A percentile compares a stretch with the other conserved stretches of the same genome.
These are phyloP conservation scores for Nakaseomyces sp. DNA, from an alignment of 1,139 yeast species.

Conservation along the genomic window DNA sequence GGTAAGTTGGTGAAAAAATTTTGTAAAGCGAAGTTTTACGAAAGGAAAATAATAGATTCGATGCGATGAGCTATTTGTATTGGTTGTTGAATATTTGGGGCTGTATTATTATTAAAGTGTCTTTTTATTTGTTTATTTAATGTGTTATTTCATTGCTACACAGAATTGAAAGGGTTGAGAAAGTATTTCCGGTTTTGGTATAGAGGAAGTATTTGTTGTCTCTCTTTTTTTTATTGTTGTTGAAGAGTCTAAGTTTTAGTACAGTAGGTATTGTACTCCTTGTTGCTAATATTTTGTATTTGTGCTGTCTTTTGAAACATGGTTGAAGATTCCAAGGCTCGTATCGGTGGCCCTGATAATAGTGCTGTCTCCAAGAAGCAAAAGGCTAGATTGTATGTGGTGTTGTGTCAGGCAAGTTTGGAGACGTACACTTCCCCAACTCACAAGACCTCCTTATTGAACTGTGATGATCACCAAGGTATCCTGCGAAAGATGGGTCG, in stretches of 20 bases:
- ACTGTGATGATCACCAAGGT: slow-evolving; percentile 98
- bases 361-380: slow-evolving; percentile 74
- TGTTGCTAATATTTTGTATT: no score
- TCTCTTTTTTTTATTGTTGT: background rate
- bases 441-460: slow-evolving; percentile 75
- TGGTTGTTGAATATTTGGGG: background rate
- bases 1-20: background rate
- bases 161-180: no score
- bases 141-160: no score
- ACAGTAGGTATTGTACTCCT: no score
- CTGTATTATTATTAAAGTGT: background rate
- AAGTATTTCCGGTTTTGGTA: background rate
- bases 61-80: background rate
- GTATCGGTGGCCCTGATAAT: slow-evolving; percentile 81
- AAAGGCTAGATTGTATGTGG: slow-evolving; percentile 79
- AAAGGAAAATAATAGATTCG: no score
- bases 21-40: background rate
- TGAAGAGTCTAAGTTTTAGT: background rate
- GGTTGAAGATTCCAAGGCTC: slow-evolving; percentile 43
- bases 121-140: background rate
- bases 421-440: slow-evolving; percentile 85
- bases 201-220: background rate
- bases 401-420: slow-evolving; percentile 85
- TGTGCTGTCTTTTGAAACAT: slow-evolving; percentile 21
- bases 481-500: slow-evolving; percentile 89